Percentiles rank a stretch among this genome's conserved stretches.
Conservation (phyloP, 1,284 basidiomycete species). For the Omphalotus olearius region DNA sequence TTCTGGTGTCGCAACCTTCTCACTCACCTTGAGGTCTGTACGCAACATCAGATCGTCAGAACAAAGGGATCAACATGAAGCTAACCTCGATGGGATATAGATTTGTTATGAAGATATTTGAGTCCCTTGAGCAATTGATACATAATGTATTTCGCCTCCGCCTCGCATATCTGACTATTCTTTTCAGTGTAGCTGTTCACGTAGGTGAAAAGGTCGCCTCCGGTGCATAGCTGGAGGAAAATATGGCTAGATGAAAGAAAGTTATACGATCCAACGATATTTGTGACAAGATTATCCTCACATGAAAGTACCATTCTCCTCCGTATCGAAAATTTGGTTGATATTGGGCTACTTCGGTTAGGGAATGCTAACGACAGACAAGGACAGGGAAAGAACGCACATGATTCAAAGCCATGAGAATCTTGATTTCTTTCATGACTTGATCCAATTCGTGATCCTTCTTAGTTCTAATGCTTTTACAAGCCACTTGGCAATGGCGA, state of each 20-base stretch:
- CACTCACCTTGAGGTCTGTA: slow-evolving; percentile 68
- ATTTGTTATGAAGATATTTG: slow-evolving; percentile 68
- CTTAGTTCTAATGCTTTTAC: slow-evolving; percentile 71
- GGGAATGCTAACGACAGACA: not conserved
- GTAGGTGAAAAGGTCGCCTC: slow-evolving; percentile 78
- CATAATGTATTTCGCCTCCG: slow-evolving; percentile 80
- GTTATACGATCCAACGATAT: not conserved
- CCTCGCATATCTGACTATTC: slow-evolving; percentile 57
- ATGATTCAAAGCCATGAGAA: slow-evolving; percentile 67
- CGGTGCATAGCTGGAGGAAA: slow-evolving; percentile 74
- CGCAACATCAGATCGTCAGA: not conserved
- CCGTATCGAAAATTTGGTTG: slow-evolving; percentile 69
- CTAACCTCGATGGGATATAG: slow-evolving; percentile 79
- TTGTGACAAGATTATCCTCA: slow-evolving; percentile 21
- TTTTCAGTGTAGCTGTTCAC: slow-evolving; percentile 56
- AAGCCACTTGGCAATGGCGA: slow-evolving; percentile 72
- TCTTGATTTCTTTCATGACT: slow-evolving; percentile 72
- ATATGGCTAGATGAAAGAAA: slow-evolving; percentile 47
- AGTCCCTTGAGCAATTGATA: slow-evolving; percentile 75
- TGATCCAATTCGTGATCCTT: slow-evolving; percentile 51
- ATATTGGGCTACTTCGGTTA: slow-evolving; percentile 66
- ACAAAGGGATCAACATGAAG: slow-evolving; percentile 10
- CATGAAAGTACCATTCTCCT: slow-evolving; percentile 60
- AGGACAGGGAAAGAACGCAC: slow-evolving; percentile 35
- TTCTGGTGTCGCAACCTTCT: not conserved